Conservation (phyloP, 805 yeast species). For the Candida sphagnicola region DNA sequence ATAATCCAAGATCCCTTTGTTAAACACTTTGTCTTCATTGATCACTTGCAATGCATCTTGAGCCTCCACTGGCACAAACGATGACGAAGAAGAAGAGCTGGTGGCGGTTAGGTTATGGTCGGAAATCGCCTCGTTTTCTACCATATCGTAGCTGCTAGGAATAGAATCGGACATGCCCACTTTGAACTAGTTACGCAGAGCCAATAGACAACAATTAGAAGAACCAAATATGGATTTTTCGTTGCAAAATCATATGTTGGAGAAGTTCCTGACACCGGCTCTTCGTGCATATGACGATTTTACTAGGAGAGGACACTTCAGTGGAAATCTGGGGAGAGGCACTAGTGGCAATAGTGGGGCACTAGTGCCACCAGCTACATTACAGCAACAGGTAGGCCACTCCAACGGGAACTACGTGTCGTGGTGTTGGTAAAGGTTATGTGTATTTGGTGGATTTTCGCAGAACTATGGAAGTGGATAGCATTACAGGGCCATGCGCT, state of each 20-base stretch:
- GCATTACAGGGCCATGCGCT: too few relatives aligned
- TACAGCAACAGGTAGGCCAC: too few relatives aligned
- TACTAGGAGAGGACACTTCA: too few relatives aligned
- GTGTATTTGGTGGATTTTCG: too few relatives aligned
- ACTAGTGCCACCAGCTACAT: too few relatives aligned
- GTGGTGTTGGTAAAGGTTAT: too few relatives aligned
- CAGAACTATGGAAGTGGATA: too few relatives aligned
- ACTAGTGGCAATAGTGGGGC: too few relatives aligned
- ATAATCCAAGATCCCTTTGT: slow-evolving; percentile 27
- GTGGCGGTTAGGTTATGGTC: background rate
- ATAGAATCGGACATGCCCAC: background rate
- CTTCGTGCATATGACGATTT: slow-evolving; percentile 1
- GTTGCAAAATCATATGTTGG: slow-evolving; percentile 1
- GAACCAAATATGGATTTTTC: background rate
- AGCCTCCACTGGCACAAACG: slow-evolving; percentile 38
- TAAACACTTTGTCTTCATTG: slow-evolving; percentile 57
- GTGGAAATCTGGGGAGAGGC: too few relatives aligned
- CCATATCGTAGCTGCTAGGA: background rate
- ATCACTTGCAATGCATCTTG: slow-evolving; percentile 56
- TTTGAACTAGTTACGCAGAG: background rate
- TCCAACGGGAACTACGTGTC: too few relatives aligned
- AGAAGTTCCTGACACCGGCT: background rate
- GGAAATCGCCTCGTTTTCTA: background rate
- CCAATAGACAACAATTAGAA: background rate
- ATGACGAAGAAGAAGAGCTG: slow-evolving; percentile 27